Evolutionary conservation across 2,329 filamentous ascomycete genomes (phyloP).

Genomic region (Nakataea oryzae): DNA sequence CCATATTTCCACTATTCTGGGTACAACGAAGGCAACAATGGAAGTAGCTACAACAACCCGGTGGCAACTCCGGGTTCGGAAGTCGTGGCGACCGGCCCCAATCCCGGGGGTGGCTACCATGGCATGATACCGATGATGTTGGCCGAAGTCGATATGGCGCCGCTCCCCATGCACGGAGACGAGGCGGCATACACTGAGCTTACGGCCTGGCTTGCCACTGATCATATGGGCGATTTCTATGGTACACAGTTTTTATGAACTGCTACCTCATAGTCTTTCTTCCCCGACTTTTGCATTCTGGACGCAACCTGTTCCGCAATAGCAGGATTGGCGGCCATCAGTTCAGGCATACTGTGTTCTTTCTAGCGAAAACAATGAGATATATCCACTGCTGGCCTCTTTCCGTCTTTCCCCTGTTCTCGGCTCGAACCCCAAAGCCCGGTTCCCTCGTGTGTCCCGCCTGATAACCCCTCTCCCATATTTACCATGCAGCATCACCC

Average conservation of each 20-base stretch:
- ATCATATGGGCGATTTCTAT: neutral
- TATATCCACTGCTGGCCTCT: too few relatives aligned
- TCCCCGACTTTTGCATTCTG: neutral
- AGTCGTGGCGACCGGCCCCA: neutral
- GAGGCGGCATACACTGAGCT: slow-evolving; percentile 3
- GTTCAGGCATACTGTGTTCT: too few relatives aligned
- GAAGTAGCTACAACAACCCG: neutral
- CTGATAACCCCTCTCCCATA: too few relatives aligned
- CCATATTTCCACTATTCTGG: neutral
- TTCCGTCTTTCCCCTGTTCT: too few relatives aligned
- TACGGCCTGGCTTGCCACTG: slow-evolving; percentile 2
- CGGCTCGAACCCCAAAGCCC: too few relatives aligned
- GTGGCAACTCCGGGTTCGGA: neutral
- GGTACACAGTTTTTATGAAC: neutral
- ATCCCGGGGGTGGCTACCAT: neutral
- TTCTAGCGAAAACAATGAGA: too few relatives aligned
- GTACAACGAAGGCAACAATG: neutral
- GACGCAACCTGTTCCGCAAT: too few relatives aligned
- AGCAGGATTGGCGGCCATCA: too few relatives aligned
- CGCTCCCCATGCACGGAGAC: neutral
- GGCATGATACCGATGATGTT: neutral
- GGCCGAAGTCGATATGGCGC: neutral
- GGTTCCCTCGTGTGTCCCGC: too few relatives aligned
- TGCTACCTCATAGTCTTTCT: neutral
- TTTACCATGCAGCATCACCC: too few relatives aligned